Conservation (phyloP, 116 monocot genomes). For the Phalaenopsis hybrid region DNA sequence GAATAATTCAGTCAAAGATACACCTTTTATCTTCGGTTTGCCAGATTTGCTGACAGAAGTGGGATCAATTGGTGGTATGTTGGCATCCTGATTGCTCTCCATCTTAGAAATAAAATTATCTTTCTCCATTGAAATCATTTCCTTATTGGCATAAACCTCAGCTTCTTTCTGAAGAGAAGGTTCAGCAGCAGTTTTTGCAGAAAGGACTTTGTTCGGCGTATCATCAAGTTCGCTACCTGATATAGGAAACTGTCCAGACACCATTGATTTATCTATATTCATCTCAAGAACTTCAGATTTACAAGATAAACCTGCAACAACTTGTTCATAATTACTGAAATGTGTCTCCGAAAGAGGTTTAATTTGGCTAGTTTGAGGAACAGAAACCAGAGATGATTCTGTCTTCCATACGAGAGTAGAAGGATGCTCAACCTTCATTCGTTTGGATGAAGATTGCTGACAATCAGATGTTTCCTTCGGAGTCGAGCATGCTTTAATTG, state of each 20-base stretch:
- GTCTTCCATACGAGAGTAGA: slow-evolving; percentile 24
- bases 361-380: slow-evolving; percentile 19
- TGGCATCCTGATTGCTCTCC: slow-evolving; percentile 47
- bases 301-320: slow-evolving; percentile 4
- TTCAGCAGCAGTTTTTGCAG: slow-evolving; percentile 11
- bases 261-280: slow-evolving; percentile 27
- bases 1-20: slow-evolving; percentile 88
- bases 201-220: slow-evolving; percentile 16
- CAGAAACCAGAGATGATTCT: slow-evolving; percentile 33
- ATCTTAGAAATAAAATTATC: slow-evolving; percentile 22
- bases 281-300: slow-evolving; percentile 33
- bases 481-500: slow-evolving; percentile 16
- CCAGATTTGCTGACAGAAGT: slow-evolving; percentile 60
- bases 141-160: slow-evolving; percentile 36
- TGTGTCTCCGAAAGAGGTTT: slow-evolving; percentile 24
- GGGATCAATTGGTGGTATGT: slow-evolving; percentile 23
- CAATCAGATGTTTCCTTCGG: slow-evolving; percentile 35
- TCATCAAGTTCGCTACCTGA: slow-evolving; percentile 17
- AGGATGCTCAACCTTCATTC: slow-evolving; percentile 45
- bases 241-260: slow-evolving; percentile 12
- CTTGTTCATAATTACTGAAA: slow-evolving; percentile 13
- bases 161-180: slow-evolving; percentile 21
- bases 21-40: slow-evolving; percentile 95
- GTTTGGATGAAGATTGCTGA: slow-evolving; percentile 42
- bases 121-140: slow-evolving; percentile 30